Base-by-base conservation (phyloP, 768 basidiomycete genomes). In the Rickenella mellea region DNA sequence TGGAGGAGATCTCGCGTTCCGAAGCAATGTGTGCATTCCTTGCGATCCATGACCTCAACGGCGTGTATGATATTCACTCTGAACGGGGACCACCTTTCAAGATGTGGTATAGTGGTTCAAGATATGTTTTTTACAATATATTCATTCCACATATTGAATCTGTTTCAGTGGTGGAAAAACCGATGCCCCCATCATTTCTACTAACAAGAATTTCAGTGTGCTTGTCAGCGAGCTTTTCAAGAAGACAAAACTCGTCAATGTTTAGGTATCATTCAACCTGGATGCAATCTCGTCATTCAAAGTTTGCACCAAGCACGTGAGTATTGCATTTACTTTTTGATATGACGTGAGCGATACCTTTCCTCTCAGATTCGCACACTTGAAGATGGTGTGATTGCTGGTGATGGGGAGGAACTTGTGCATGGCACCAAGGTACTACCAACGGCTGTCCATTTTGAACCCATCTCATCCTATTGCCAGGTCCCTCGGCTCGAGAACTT, bases 71-170 rank as follows among this genome's bases (percentile, higher is more conserved):
- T 26, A 4, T 33, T 5, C 32, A 33, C 5, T 12, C 28, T 20
- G 31, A 43, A 15, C 12, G 32, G 10, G 42, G 42, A 7, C 42
- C 42, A 14, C 21, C 14, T 24, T 43, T 43, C 24, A 37, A 37
- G 32, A 6, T 43, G 4, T 43, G 33, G 42, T 43, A 33, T 30
- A 43, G 31, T 19, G 42, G 42, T 7, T 33, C 32, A 9, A 43
- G 22, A 33, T 43, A 37, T 7, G 19, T 17, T 9, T n/a, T 19
- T 30, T 30, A 17, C 6, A 4, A 19, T 7, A 11, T 43, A 12
- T 11, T 12, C 26, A 10, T 20, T n/a, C 5, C n/a, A n/a, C 19
- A n/a, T n/a, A n/a, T 22, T 41, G 5, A 39, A 12, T n/a, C 26
- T 15, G 33, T 12, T n/a, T 10, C 9, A 33, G 31, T 43, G 42